phyloP scores from a whole-genome alignment of 148 eudicot genomes.

The Fagopyrum tataricum region DNA sequence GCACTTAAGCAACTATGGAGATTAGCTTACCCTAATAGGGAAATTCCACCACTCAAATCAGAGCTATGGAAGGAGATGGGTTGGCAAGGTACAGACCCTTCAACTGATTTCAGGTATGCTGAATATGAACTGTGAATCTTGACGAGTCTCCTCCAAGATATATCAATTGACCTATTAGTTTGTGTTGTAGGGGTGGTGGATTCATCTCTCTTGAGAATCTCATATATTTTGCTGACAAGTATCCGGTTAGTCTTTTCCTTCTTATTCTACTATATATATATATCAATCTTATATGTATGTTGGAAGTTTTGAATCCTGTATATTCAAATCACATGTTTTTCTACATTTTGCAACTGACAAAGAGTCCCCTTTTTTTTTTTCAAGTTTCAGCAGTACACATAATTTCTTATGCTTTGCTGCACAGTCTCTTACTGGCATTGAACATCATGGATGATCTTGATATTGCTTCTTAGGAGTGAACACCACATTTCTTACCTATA shows the following conservation, averaged over 20 bases:
- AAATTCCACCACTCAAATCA: slow-evolving; percentile 79
- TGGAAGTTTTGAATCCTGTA: neutral
- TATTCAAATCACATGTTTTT: neutral
- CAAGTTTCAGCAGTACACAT: neutral
- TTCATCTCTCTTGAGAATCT: slow-evolving; percentile 92
- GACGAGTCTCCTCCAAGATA: neutral
- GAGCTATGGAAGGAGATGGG: slow-evolving; percentile 99
- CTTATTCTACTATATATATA: neutral
- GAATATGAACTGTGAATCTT: neutral
- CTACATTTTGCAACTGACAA: too few relatives aligned
- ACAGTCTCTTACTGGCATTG: too few relatives aligned
- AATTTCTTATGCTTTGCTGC: too few relatives aligned
- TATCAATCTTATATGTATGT: neutral
- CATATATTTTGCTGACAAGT: slow-evolving; percentile 71
- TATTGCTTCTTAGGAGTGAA: neutral
- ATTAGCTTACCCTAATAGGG: slow-evolving; percentile 75
- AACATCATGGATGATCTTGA: too few relatives aligned
- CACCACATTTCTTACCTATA: neutral
- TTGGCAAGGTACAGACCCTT: slow-evolving; percentile 98
- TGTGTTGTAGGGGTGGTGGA: slow-evolving; percentile 82
- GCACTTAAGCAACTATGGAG: slow-evolving; percentile 82
- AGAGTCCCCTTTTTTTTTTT: too few relatives aligned
- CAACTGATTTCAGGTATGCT: slow-evolving; percentile 88
- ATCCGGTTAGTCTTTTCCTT: slow-evolving; percentile 51
- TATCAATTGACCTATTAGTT: slow-evolving; percentile 16